These are phyloP conservation scores for Thermomyces lanuginosus DNA, from an alignment of 2,329 filamentous ascomycete genomes.

Conservation along the genomic window DNA sequence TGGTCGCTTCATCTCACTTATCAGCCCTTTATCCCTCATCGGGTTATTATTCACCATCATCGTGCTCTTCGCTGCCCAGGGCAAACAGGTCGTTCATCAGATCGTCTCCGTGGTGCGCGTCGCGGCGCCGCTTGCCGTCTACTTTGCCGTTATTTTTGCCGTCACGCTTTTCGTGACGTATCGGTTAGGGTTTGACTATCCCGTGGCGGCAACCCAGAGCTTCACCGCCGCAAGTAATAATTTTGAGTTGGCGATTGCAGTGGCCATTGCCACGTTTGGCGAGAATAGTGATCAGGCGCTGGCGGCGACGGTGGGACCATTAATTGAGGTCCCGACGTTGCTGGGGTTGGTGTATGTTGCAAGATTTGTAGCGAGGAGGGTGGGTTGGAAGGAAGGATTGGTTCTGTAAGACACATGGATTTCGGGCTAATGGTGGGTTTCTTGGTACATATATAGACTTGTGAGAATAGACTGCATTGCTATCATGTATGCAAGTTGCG, in stretches of 20 bases:
- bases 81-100: constrained; percentile 59
- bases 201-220: constrained; percentile 56
- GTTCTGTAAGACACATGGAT: too few species aligned
- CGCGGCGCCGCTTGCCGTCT: constrained; percentile 63
- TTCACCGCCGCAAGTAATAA: constrained; percentile 88
- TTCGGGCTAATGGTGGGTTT: too few species aligned
- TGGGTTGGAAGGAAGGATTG: constrained; percentile 35
- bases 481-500: too few species aligned
- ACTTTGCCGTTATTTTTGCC: constrained; percentile 63
- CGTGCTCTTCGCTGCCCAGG: constrained; percentile 71
- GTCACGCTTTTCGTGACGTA: constrained; percentile 46
- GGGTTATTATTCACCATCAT: constrained; percentile 77
- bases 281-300: constrained; percentile 63
- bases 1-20: constrained; percentile 49
- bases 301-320: constrained; percentile 65
- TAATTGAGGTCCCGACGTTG: constrained; percentile 75
- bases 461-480: too few species aligned
- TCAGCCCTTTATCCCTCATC: constrained; percentile 60
- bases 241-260: constrained; percentile 81
- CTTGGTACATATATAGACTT: too few species aligned
- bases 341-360: constrained; percentile 61
- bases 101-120: constrained; percentile 71
- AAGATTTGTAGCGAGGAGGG: constrained; percentile 37
- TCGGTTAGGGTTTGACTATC: constrained; percentile 58
- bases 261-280: constrained; percentile 68